These are phyloP conservation scores for Panellus pusillus DNA, from an alignment of 768 basidiomycete species.

Conservation along the genomic window DNA sequence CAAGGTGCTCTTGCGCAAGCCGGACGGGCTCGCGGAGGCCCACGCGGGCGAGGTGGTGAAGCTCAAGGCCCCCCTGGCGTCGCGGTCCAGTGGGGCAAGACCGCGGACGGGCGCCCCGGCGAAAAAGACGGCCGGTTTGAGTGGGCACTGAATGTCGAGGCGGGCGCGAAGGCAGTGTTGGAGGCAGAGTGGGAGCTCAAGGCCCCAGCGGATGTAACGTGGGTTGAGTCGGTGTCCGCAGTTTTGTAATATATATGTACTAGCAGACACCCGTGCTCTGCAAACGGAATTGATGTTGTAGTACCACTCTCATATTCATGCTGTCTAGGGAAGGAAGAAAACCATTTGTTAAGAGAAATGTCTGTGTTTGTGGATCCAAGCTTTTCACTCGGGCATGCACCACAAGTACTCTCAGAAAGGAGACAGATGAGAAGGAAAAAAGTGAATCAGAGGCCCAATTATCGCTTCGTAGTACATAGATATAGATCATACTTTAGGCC, in stretches of 20 bases:
- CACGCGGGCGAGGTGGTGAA: constrained; percentile 39
- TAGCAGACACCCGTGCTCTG: no score
- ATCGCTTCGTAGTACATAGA: no score
- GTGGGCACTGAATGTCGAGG: constrained; percentile 49
- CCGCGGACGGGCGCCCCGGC: constrained; percentile 45
- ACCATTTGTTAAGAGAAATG: no score
- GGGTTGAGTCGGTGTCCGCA: constrained; percentile 25
- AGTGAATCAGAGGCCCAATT: no score
- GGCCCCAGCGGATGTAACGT: constrained; percentile 34
- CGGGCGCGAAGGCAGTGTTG: constrained; percentile 42
- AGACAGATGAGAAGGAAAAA: no score
- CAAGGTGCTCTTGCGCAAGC: constrained; percentile 47
- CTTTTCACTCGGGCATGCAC: no score
- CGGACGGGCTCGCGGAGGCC: constrained; percentile 45
- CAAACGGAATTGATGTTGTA: no score
- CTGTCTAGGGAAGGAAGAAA: no score
- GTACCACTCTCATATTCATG: no score
- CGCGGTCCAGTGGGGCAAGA: constrained; percentile 35
- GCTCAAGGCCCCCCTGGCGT: constrained; percentile 27
- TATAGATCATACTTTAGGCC: no score
- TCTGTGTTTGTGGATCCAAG: no score
- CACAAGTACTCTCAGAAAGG: no score
- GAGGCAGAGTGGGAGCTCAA: constrained; percentile 56
- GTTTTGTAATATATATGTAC: neutral
- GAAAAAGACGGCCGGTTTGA: constrained; percentile 58